Base-by-base conservation (phyloP, 1,139 yeast genomes). In the Blastobotrys illinoisensis region DNA sequence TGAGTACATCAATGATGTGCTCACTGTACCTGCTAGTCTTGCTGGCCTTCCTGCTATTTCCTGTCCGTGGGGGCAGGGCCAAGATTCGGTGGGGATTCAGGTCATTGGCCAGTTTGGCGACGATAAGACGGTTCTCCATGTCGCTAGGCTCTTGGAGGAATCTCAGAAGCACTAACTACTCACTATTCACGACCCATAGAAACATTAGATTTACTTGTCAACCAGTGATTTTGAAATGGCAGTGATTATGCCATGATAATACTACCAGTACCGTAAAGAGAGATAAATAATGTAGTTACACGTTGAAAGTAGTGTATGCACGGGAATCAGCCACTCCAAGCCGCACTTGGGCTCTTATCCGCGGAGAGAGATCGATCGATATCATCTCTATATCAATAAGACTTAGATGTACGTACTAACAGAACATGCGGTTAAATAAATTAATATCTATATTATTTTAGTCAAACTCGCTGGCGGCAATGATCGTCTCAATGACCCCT, bases 31-130 rank as follows among this genome's bases (percentile, higher is more conserved):
- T 0, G 87, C 95, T 47, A 90, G 96, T 1, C 72, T 95, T 58
- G 95, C 96, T 0, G 99, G 98, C 0, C 71, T 93, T 2, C 99
- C 99, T 0, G 81, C 96, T 0, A 77, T 91, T 9, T 79, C 86
- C 0, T 72, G 91, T 1, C 99, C 99, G 0, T 78, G 74, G 64
- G 70, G 66, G 14, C 60, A 58, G 0, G 62, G 66, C 11, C 60
- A 62, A 6, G 64, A 67, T 2, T 68, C 70, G 0, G 80, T 88
- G 1, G 88, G 88, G 0, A 74, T 93, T 40, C 99, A 95, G 66
- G 64, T 93, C 1, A 79, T 85, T 66, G 96, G 93, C 0, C 99
- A 91, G 68, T 87, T 75, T 66, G 98, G 97, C 5, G 85, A 86
- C 61, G 99, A 95, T 66, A 64, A 70, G 9, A 72, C 76, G 1